phyloP scores from a whole-genome alignment of 208 protist species.

The Tritrichomonas foetus region DNA sequence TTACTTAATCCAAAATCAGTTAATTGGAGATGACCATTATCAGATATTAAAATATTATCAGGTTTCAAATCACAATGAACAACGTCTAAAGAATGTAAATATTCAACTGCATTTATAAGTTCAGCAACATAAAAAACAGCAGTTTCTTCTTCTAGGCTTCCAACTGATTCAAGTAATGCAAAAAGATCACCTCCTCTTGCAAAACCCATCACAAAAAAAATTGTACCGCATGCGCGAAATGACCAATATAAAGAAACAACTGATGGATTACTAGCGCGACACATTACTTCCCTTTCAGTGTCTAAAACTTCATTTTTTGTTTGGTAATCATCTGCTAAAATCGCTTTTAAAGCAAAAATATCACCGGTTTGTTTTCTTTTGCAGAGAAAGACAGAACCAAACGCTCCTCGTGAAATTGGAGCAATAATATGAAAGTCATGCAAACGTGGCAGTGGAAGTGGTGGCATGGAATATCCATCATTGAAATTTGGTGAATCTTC shows the following conservation, averaged over 20 bases:
- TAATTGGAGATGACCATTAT: not conserved
- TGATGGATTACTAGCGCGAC: not conserved
- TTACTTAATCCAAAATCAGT: constrained; percentile 23
- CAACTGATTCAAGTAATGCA: not conserved
- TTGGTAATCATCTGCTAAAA: not conserved
- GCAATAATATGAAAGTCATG: not conserved
- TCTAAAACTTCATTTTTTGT: not conserved
- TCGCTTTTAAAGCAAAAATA: not conserved
- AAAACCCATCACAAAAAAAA: constrained; percentile 32
- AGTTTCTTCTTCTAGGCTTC: not conserved
- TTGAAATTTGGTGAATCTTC: not conserved
- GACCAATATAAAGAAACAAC: not conserved
- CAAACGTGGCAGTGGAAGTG: not conserved
- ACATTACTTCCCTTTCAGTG: constrained; percentile 35
- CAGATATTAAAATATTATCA: not conserved
- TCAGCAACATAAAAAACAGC: constrained; percentile 16
- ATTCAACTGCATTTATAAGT: not conserved
- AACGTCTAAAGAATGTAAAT: not conserved
- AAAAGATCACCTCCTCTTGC: not conserved
- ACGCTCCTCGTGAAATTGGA: constrained; percentile 4
- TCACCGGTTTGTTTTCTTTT: constrained; percentile 4
- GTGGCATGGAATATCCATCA: constrained; percentile 27
- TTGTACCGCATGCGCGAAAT: not conserved
- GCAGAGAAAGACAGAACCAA: not conserved
- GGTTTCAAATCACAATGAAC: constrained; percentile 37